These are phyloP conservation scores for Fonsecaea pedrosoi DNA, from an alignment of 2,329 filamentous ascomycete species.

Conservation along the genomic window DNA sequence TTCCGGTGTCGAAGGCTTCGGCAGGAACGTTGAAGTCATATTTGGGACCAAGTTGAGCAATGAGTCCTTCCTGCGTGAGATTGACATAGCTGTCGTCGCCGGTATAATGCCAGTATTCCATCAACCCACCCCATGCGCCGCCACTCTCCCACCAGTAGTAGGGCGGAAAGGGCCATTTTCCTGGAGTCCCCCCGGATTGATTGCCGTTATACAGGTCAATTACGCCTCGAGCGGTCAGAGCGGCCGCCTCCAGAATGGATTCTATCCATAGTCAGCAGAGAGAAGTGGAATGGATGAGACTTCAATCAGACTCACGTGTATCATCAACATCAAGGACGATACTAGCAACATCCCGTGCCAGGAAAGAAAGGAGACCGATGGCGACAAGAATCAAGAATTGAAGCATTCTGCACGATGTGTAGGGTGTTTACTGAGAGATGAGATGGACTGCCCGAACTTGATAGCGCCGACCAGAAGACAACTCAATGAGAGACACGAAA, in stretches of 20 bases:
- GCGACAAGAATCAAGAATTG: not conserved
- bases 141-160: constrained; percentile 73
- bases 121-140: constrained; percentile 70
- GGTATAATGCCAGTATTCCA: constrained; percentile 74
- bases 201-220: constrained; percentile 62
- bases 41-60: constrained; percentile 65
- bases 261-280: constrained; percentile 39
- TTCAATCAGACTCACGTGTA: constrained; percentile 39
- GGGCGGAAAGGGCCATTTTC: constrained; percentile 69
- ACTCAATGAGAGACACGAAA: not conserved
- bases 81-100: constrained; percentile 67
- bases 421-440: not conserved
- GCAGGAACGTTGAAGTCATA: constrained; percentile 66
- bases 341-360: constrained; percentile 23
- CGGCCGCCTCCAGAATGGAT: constrained; percentile 54
- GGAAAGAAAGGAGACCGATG: constrained; percentile 11
- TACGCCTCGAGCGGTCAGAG: constrained; percentile 55
- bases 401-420: constrained; percentile 18
- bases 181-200: constrained; percentile 57
- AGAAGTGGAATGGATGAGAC: not conserved
- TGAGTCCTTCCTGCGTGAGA: constrained; percentile 64
- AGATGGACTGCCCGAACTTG: not conserved
- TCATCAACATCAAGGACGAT: constrained; percentile 43
- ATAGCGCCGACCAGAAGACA: not conserved
- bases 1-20: constrained; percentile 52